These are phyloP conservation scores for Fusarium globosum DNA, from an alignment of 2,329 filamentous ascomycete genomes.

Conservation along the genomic window DNA sequence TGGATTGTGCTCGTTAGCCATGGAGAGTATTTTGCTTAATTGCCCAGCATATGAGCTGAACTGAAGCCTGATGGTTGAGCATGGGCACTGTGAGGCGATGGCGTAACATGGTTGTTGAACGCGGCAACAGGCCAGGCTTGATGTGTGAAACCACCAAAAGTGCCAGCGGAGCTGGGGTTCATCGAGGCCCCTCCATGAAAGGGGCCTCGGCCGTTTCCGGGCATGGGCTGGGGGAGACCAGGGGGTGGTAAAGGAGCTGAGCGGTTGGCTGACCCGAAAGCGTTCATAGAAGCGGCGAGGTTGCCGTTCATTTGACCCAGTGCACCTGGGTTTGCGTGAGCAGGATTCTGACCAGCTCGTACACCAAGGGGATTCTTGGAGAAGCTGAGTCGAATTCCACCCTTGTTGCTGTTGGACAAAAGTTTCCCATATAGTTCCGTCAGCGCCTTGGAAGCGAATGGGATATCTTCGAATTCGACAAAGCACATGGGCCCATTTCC, in stretches of 20 bases:
- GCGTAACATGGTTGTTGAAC: constrained; percentile 31
- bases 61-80: constrained; percentile 42
- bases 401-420: constrained; percentile 92
- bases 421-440: constrained; percentile 88
- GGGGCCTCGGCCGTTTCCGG: constrained; percentile 54
- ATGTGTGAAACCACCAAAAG: constrained; percentile 32
- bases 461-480: constrained; percentile 95
- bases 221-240: constrained; percentile 79
- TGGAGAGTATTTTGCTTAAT: background rate
- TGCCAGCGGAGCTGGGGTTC: constrained; percentile 32
- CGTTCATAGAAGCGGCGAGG: constrained; percentile 61
- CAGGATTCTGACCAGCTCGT: constrained; percentile 76
- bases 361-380: constrained; percentile 98
- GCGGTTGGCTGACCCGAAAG: constrained; percentile 75
- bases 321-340: constrained; percentile 51
- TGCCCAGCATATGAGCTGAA: constrained; percentile 6
- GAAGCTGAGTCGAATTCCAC: constrained; percentile 94
- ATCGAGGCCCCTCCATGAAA: constrained; percentile 39
- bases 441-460: constrained; percentile 90
- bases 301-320: constrained; percentile 70
- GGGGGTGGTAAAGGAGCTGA: constrained; percentile 92
- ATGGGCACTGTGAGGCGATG: constrained; percentile 28
- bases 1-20: background rate
- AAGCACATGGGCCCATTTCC: constrained; percentile 98
- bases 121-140: constrained; percentile 41